phyloP scores from a whole-genome alignment of 2,329 filamentous ascomycete species.

The Penicillium polonicum region DNA sequence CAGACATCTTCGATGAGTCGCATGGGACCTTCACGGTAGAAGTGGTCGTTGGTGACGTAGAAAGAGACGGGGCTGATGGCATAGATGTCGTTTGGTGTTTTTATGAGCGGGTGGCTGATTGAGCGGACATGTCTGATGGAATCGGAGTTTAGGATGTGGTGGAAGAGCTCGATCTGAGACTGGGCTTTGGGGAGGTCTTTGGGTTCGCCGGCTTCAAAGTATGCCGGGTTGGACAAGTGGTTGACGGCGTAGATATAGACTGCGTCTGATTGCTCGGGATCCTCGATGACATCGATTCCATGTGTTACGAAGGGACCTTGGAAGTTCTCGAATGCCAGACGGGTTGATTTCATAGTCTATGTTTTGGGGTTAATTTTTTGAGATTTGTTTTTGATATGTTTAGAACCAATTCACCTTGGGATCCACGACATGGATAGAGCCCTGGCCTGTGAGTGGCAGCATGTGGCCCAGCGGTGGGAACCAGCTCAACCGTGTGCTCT shows the following conservation, averaged over 20 bases:
- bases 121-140: conserved; percentile 52
- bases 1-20: conserved; percentile 51
- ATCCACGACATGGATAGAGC: conserved; percentile 52
- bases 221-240: conserved; percentile 54
- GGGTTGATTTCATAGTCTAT: conserved; percentile 48
- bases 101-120: conserved; percentile 53
- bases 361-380: not conserved
- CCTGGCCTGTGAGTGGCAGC: conserved; percentile 30
- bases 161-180: conserved; percentile 60
- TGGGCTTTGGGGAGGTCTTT: conserved; percentile 41
- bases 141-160: conserved; percentile 49
- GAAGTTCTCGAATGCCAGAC: conserved; percentile 54
- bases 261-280: conserved; percentile 43
- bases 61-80: conserved; percentile 50
- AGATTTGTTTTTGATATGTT: not conserved
- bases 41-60: conserved; percentile 62
- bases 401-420: conserved; percentile 44
- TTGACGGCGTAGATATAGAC: conserved; percentile 64
- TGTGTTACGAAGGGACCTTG: conserved; percentile 57
- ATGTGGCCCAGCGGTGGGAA: conserved; percentile 52
- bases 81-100: conserved; percentile 60
- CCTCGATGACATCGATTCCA: conserved; percentile 59
- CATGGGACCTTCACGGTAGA: conserved; percentile 50
- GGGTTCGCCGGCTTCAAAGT: conserved; percentile 21
- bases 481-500: conserved; percentile 48